Percentiles rank a stretch among this genome's conserved stretches.
These are phyloP conservation scores for Triticum urartu DNA, from an alignment of 176 grass and related monocot species.

Conservation along the genomic window DNA sequence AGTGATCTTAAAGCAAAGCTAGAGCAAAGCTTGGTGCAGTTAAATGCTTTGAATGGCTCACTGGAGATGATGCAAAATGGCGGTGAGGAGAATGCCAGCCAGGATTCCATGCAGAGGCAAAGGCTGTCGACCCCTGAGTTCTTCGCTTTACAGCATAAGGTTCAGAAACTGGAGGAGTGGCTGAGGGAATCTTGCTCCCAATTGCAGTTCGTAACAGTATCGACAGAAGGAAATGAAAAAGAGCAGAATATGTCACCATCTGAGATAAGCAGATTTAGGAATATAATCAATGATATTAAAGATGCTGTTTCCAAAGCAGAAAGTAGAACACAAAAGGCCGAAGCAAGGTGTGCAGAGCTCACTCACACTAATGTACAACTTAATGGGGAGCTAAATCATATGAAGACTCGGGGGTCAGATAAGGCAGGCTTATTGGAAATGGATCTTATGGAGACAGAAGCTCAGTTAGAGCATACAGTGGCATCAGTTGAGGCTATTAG, in stretches of 20 bases:
- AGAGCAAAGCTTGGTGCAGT: conserved; percentile 24
- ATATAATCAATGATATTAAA: conserved; percentile 47
- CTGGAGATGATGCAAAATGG: neutral
- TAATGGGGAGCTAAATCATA: conserved; percentile 37
- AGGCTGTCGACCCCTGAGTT: conserved; percentile 18
- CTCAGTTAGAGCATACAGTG: conserved; percentile 67
- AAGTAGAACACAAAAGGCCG: conserved; percentile 43
- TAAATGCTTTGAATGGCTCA: neutral
- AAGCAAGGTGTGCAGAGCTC: conserved; percentile 50
- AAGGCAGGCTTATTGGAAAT: conserved; percentile 57
- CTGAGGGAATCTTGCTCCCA: conserved; percentile 24
- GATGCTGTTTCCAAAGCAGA: conserved; percentile 45
- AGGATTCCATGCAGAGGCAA: conserved; percentile 10
- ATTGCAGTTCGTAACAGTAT: neutral
- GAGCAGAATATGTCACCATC: neutral
- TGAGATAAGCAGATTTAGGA: conserved; percentile 9
- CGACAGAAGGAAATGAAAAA: conserved; percentile 18
- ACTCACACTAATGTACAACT: conserved; percentile 47
- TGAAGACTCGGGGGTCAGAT: conserved; percentile 42
- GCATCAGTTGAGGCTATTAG: conserved; percentile 73
- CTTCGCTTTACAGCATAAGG: conserved; percentile 36
- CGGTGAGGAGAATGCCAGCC: neutral
- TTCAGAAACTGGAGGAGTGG: conserved; percentile 37
- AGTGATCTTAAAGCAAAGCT: conserved; percentile 26
- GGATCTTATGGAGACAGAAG: conserved; percentile 61